These are phyloP conservation scores for Phytophthora crassamura DNA, from an alignment of 352 stramenopile genomes.

Conservation along the genomic window DNA sequence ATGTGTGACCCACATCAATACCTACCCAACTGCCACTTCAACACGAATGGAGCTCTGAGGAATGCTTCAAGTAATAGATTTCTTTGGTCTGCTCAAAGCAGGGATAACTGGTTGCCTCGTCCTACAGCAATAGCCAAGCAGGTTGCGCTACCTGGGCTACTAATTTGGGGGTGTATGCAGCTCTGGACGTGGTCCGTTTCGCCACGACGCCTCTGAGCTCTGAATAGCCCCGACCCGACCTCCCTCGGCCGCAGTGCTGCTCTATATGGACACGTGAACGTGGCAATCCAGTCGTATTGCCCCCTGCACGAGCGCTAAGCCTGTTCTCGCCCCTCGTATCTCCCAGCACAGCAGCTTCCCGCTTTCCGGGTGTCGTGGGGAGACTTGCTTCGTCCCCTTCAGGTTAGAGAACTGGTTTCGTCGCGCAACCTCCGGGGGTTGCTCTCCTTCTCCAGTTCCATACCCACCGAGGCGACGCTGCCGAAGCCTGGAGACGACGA, in stretches of 20 bases:
- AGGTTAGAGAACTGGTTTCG: constrained; percentile 21
- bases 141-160: neutral
- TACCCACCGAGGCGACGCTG: constrained; percentile 10
- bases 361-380: constrained; percentile 25
- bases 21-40: too few relatives aligned
- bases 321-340: neutral
- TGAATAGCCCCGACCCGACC: constrained; percentile 31
- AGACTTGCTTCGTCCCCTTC: constrained; percentile 24
- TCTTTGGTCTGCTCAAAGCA: too few relatives aligned
- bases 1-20: too few relatives aligned
- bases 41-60: too few relatives aligned
- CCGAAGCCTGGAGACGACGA: constrained; percentile 16
- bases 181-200: constrained; percentile 25
- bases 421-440: constrained; percentile 29
- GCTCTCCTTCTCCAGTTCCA: constrained; percentile 36
- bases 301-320: constrained; percentile 10
- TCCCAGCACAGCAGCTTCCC: constrained; percentile 8
- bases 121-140: constrained; percentile 5
- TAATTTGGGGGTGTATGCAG: constrained; percentile 22
- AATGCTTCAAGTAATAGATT: too few relatives aligned
- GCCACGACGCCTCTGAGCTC: constrained; percentile 1
- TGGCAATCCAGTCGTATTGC: constrained; percentile 30
- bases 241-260: constrained; percentile 7
- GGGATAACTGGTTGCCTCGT: neutral
- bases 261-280: constrained; percentile 25